phyloP scores from a whole-genome alignment of 495 filamentous ascomycete species.

The Penicillium daleae region DNA sequence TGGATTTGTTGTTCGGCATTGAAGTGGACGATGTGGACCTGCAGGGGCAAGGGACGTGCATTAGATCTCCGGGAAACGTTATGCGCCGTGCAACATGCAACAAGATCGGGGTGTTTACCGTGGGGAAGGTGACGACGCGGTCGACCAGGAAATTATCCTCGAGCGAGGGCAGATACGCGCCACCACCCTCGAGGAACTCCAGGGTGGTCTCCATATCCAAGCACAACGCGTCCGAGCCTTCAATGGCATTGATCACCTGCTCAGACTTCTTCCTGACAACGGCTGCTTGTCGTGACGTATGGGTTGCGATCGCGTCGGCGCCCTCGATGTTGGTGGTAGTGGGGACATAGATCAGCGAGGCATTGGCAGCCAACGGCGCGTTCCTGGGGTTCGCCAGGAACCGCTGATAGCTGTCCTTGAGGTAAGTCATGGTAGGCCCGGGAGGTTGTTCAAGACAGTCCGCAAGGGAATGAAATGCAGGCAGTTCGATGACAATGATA shows the following conservation, averaged over 20 bases:
- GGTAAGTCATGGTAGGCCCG: conserved; percentile 52
- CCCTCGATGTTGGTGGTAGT: conserved; percentile 76
- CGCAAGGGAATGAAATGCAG: conserved; percentile 12
- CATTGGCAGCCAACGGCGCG: conserved; percentile 66
- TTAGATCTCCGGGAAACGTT: conserved; percentile 18
- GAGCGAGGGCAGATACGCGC: conserved; percentile 83
- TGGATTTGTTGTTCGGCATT: conserved; percentile 73
- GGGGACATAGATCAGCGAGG: conserved; percentile 88
- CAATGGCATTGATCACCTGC: conserved; percentile 70
- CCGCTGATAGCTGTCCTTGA: conserved; percentile 71
- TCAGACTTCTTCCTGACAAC: conserved; percentile 78
- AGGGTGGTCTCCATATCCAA: conserved; percentile 81
- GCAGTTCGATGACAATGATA: conserved; percentile 7
- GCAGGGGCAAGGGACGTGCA: conserved; percentile 29
- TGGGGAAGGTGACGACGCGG: conserved; percentile 75
- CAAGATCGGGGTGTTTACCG: conserved; percentile 61
- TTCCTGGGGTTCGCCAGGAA: conserved; percentile 74
- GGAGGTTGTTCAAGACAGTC: conserved; percentile 5
- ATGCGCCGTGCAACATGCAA: conserved; percentile 7
- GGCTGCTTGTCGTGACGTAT: conserved; percentile 66
- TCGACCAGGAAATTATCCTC: conserved; percentile 96
- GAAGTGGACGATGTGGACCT: conserved; percentile 93
- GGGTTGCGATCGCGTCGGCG: conserved; percentile 73
- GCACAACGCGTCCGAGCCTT: conserved; percentile 68
- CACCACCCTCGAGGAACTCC: conserved; percentile 80